A percentile compares a stretch with the other conserved stretches of the same genome.
Conservation (phyloP, 2,329 filamentous ascomycete genomes). For the Macrophomina pseudophaseolina region DNA sequence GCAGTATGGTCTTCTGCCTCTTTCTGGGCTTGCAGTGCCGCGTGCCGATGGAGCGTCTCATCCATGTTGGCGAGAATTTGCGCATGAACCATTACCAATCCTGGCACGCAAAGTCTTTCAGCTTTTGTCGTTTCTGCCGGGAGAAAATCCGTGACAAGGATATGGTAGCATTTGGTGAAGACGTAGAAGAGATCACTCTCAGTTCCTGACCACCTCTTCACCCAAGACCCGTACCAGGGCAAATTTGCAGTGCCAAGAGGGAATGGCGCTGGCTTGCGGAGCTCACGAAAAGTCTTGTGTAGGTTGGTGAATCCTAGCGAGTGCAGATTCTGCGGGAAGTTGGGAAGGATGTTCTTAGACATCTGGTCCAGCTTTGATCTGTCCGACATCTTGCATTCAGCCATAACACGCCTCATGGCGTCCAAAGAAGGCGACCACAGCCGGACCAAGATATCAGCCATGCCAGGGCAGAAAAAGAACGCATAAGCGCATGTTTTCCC, state of each 20-base stretch:
- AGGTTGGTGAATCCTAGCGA: constrained; percentile 68
- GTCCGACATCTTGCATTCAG: constrained; percentile 69
- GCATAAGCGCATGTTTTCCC: constrained; percentile 91
- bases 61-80: constrained; percentile 82
- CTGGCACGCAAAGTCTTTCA: constrained; percentile 72
- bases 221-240: constrained; percentile 86
- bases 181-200: constrained; percentile 92
- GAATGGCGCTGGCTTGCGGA: constrained; percentile 69
- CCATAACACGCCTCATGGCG: constrained; percentile 71
- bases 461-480: constrained; percentile 88
- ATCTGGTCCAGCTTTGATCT: constrained; percentile 43
- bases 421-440: constrained; percentile 77
- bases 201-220: constrained; percentile 81
- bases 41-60: constrained; percentile 79
- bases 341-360: constrained; percentile 67
- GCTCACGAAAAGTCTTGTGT: constrained; percentile 60
- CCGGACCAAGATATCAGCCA: constrained; percentile 81
- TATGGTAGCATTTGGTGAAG: constrained; percentile 86
- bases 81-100: constrained; percentile 78
- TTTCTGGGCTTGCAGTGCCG: constrained; percentile 31
- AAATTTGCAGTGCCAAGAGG: constrained; percentile 74
- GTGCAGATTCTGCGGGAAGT: constrained; percentile 72
- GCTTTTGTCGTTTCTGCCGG: constrained; percentile 54
- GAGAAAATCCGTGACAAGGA: constrained; percentile 71
- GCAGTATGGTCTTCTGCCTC: constrained; percentile 31